Evolutionary conservation across 495 filamentous ascomycete species (phyloP).

Genomic region (Neurospora sp.): DNA sequence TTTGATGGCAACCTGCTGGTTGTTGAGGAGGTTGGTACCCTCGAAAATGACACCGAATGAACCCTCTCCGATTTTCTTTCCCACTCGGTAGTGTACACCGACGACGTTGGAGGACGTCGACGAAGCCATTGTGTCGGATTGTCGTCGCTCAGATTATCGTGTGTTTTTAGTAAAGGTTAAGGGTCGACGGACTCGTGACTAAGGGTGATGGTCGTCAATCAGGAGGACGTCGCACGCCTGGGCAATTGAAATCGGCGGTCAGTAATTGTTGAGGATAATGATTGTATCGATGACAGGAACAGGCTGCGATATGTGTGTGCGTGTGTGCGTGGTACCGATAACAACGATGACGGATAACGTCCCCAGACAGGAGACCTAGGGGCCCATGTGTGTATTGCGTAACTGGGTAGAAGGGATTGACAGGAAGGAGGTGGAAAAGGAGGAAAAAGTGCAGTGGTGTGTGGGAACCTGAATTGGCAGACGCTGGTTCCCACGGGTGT

Average conservation of each 20-base stretch:
- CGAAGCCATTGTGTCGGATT: constrained; percentile 59
- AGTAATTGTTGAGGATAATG: not conserved
- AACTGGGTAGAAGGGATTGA: not conserved
- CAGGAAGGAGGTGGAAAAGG: not conserved
- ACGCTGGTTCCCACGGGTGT: not conserved
- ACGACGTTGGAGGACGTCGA: constrained; percentile 90
- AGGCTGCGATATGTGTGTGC: not conserved
- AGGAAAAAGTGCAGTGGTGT: not conserved
- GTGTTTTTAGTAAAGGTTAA: not conserved
- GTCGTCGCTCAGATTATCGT: not conserved
- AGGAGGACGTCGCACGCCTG: not conserved
- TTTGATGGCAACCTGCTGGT: constrained; percentile 99
- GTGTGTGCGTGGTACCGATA: not conserved
- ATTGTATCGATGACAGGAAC: not conserved
- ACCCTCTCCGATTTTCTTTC: constrained; percentile 99
- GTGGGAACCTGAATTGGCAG: not conserved
- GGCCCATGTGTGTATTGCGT: not conserved
- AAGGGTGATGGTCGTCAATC: not conserved
- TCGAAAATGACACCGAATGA: constrained; percentile 99
- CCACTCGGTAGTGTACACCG: constrained; percentile 96
- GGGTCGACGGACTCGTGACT: not conserved
- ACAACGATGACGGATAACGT: not conserved
- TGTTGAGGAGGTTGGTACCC: constrained; percentile 96
- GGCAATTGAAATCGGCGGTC: not conserved
- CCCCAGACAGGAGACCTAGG: not conserved